phyloP scores from a whole-genome alignment of 164 flowering plant genomes.

The Akebia trifoliata region DNA sequence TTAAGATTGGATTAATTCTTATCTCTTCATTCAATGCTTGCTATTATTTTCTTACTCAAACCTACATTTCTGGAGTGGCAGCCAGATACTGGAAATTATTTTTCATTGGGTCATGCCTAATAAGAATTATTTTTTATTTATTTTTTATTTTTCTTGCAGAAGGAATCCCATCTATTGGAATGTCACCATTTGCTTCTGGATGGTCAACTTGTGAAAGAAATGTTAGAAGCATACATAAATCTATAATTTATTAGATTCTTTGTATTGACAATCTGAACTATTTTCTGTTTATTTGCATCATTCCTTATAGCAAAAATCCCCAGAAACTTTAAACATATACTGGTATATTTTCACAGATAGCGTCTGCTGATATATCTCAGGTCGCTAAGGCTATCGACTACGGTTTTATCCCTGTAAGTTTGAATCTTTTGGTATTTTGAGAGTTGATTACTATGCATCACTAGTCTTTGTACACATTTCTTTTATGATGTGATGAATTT shows the following conservation, averaged over 20 bases:
- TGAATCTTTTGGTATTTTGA: not conserved
- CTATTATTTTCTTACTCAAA: not conserved
- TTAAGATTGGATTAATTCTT: no score
- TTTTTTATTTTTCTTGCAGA: slow-evolving; percentile 44
- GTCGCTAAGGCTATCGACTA: slow-evolving; percentile 56
- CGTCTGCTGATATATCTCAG: slow-evolving; percentile 49
- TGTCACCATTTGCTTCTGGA: slow-evolving; percentile 97
- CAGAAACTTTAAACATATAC: slow-evolving; percentile 3
- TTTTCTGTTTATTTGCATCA: slow-evolving; percentile 1
- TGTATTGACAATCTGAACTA: not conserved
- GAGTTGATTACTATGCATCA: no score
- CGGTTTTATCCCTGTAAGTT: slow-evolving; percentile 90
- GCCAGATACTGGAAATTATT: not conserved
- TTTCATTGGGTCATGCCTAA: slow-evolving; percentile 4
- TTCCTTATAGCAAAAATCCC: not conserved
- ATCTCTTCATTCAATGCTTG: no score
- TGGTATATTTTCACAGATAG: slow-evolving; percentile 41
- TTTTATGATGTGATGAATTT: no score
- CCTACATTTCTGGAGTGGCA: not conserved
- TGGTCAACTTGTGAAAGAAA: slow-evolving; percentile 84
- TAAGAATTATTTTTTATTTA: no score
- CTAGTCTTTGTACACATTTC: no score
- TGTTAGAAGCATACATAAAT: slow-evolving; percentile 40
- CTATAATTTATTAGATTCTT: slow-evolving; percentile 13
- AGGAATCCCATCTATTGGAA: slow-evolving; percentile 90